These are phyloP conservation scores for Aureobasidium sp. DNA, from an alignment of 2,329 filamentous ascomycete species.

Conservation along the genomic window DNA sequence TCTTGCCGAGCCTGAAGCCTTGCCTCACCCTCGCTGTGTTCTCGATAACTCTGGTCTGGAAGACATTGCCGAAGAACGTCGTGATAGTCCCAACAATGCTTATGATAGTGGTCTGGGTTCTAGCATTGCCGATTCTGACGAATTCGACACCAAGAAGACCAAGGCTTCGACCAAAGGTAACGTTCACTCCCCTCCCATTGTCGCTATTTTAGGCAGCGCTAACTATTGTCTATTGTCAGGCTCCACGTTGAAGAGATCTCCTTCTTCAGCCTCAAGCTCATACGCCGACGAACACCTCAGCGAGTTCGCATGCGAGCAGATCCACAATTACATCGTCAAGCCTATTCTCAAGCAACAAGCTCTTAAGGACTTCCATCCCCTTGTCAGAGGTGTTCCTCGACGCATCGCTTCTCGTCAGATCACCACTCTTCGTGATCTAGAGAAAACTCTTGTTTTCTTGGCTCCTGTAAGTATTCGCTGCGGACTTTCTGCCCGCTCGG, in stretches of 20 bases:
- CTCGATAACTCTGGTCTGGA: conserved; percentile 32
- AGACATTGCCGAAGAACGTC: conserved; percentile 32
- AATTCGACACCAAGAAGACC: conserved; percentile 12
- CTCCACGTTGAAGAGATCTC: conserved; percentile 1
- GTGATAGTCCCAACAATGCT: conserved; percentile 57
- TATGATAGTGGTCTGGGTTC: conserved; percentile 87
- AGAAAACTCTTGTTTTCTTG: conserved; percentile 86
- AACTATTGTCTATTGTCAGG: conserved; percentile 11
- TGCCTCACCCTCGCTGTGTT: conserved; percentile 41
- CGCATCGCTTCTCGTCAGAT: conserved; percentile 81
- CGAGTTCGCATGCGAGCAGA: conserved; percentile 64
- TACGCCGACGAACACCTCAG: conserved; percentile 56
- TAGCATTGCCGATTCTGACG: conserved; percentile 52
- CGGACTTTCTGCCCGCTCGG: conserved; percentile 50
- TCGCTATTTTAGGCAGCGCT: conserved; percentile 2
- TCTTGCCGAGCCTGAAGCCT: conserved; percentile 42
- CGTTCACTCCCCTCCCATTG: conserved; percentile 16
- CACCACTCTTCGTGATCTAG: conserved; percentile 82
- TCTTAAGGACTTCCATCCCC: conserved; percentile 72
- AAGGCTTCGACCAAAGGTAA: conserved; percentile 7
- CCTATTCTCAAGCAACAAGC: conserved; percentile 67
- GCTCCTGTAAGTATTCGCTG: conserved; percentile 72
- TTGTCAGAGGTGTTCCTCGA: conserved; percentile 70
- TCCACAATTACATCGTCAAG: conserved; percentile 69
- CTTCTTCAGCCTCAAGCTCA: conserved; percentile 9